Base-by-base conservation (phyloP, 1,284 basidiomycete species). In the Ganoderma meredithae region DNA sequence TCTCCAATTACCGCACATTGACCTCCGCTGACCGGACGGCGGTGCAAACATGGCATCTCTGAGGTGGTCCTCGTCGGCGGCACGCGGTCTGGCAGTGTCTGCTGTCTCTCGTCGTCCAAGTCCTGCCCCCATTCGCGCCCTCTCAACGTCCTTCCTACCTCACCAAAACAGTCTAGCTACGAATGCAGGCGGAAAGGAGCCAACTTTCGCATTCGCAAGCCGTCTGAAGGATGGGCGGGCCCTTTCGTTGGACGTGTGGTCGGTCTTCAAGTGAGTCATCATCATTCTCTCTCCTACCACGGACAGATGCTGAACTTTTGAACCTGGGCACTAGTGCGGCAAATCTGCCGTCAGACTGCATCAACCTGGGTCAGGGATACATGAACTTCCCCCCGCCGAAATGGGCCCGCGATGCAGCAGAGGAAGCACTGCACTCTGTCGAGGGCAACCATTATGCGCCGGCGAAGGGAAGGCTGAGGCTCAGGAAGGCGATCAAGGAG, bases 341-440 rank as follows among this genome's bases (percentile, higher is more conserved):
- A 56, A 96, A 96, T 76, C 85, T 96, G 65, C 95, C 95, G 0
- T 69, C 87, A 3, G 92, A 96, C 76, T 94, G 92, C 74, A 93
- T 97, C 79, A 97, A 97, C 80, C 89, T 97, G 58, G 95, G 95
- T 15, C 95, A 96, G 81, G 95, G 95, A 1, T 96, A 96, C 82
- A 97, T 96, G 95, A 96, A 95, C 83, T 93, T 94, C 76, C 78
- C 90, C 1, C 96, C 96, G 15, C 95, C 95, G 2, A 78, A 86
- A 67, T 97, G 94, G 92, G 87, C 97, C 71, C 88, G 86, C 56
- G 84, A 92, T 52, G 93, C 91, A 0, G 93, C 94, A 4, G 85
- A 90, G 70, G 82, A 88, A 53, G 92, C 95, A 0, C 84, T 97
- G 69, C 83, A 84, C 64, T 81, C 82, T 47, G 87, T 94, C 52